Percentiles rank a stretch among this genome's conserved stretches.
Evolutionary conservation across 805 yeast genomes (phyloP).

Genomic region (Hanseniaspora lachancei): DNA sequence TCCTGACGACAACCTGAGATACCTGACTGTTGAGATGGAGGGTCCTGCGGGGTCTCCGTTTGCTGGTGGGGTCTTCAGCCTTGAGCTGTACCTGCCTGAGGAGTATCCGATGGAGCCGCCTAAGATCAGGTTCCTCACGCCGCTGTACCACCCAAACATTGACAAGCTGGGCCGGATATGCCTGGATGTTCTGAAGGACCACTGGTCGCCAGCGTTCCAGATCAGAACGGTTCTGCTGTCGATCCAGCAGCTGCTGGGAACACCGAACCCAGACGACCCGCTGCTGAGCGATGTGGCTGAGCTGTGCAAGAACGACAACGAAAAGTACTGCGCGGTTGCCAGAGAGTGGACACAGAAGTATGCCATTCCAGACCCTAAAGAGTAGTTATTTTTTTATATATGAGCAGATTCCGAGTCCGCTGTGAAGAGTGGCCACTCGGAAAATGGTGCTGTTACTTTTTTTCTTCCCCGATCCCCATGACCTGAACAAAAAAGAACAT

Average conservation of each 20-base stretch:
- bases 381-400: neutral
- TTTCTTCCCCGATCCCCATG: no score
- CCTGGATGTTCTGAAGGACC: conserved; percentile 81
- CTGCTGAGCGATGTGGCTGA: conserved; percentile 96
- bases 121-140: conserved; percentile 82
- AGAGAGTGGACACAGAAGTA: conserved; percentile 32
- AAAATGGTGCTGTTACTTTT: no score
- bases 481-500: no score
- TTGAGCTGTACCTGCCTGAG: conserved; percentile 84
- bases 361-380: conserved; percentile 19
- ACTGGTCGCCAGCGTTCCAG: conserved; percentile 97
- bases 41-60: conserved; percentile 91
- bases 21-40: conserved; percentile 80
- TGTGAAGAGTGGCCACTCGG: neutral
- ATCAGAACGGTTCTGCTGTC: conserved; percentile 83
- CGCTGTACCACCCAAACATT: conserved; percentile 91
- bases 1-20: conserved; percentile 88
- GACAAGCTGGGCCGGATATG: conserved; percentile 92
- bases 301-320: conserved; percentile 83
- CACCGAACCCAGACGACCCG: conserved; percentile 98
- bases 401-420: neutral
- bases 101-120: conserved; percentile 99
- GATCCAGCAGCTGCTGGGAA: conserved; percentile 83
- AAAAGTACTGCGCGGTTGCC: conserved; percentile 69
- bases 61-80: conserved; percentile 66